These are phyloP conservation scores for Myxozyma udenii DNA, from an alignment of 805 yeast species.

Conservation along the genomic window DNA sequence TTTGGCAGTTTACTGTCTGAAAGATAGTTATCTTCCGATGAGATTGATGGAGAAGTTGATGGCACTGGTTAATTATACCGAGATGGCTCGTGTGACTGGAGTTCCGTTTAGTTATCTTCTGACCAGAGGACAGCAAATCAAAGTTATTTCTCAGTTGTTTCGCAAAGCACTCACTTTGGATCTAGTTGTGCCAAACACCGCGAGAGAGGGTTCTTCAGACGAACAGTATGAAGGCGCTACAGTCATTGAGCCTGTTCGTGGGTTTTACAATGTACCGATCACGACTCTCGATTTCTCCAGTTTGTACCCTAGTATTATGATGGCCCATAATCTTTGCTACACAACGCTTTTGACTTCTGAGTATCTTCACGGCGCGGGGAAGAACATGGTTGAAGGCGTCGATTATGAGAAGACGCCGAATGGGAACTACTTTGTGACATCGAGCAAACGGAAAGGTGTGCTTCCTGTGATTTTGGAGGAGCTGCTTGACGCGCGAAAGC, in stretches of 20 bases:
- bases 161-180: slow-evolving; percentile 86
- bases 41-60: slow-evolving; percentile 85
- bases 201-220: slow-evolving; percentile 72
- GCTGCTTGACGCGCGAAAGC: slow-evolving; percentile 83
- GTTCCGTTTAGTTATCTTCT: slow-evolving; percentile 90
- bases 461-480: slow-evolving; percentile 90
- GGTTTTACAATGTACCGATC: slow-evolving; percentile 94
- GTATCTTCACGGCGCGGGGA: slow-evolving; percentile 37
- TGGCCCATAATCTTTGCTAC: slow-evolving; percentile 97
- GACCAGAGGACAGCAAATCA: slow-evolving; percentile 94
- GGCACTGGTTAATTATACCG: slow-evolving; percentile 96
- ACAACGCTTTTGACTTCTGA: slow-evolving; percentile 79
- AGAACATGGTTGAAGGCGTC: slow-evolving; percentile 59
- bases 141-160: slow-evolving; percentile 91
- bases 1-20: slow-evolving; percentile 92
- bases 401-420: slow-evolving; percentile 89
- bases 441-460: slow-evolving; percentile 69
- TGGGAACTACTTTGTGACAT: slow-evolving; percentile 83
- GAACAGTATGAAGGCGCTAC: slow-evolving; percentile 98
- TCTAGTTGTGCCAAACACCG: slow-evolving; percentile 87
- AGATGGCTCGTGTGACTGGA: slow-evolving; percentile 99
- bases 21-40: slow-evolving; percentile 91
- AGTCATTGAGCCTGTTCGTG: slow-evolving; percentile 93
- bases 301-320: slow-evolving; percentile 96
- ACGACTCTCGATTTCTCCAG: slow-evolving; percentile 98